phyloP scores from a whole-genome alignment of 805 yeast genomes.

The Ogataea pini region DNA sequence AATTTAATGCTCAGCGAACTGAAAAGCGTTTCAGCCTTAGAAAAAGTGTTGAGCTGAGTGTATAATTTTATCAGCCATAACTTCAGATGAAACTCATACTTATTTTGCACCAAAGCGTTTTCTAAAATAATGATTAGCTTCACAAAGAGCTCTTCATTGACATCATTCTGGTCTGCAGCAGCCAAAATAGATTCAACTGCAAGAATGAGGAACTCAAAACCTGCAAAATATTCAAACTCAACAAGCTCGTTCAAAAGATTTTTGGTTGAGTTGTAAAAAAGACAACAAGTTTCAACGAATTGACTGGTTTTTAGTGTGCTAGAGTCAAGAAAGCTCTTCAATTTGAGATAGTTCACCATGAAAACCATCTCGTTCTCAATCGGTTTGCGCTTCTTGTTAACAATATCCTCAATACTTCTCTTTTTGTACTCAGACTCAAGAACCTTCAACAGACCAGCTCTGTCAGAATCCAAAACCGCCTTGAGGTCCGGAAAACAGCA shows the following conservation, averaged over 20 bases:
- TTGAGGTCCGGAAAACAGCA: slow-evolving; percentile 67
- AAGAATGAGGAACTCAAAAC: slow-evolving; percentile 64
- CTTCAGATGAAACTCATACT: slow-evolving; percentile 69
- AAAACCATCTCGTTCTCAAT: slow-evolving; percentile 24
- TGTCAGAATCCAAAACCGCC: slow-evolving; percentile 23
- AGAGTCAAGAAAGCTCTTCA: slow-evolving; percentile 38
- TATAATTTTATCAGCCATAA: slow-evolving; percentile 72
- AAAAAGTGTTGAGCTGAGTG: slow-evolving; percentile 53
- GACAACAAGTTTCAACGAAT: slow-evolving; percentile 37
- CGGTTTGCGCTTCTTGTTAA: slow-evolving; percentile 15
- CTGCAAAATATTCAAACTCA: slow-evolving; percentile 69
- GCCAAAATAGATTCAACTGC: slow-evolving; percentile 42
- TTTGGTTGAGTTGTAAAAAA: slow-evolving; percentile 42
- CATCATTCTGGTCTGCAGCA: slow-evolving; percentile 10
- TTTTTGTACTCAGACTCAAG: slow-evolving; percentile 15
- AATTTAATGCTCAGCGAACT: slow-evolving; percentile 62
- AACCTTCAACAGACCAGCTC: slow-evolving; percentile 6
- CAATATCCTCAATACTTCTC: slow-evolving; percentile 12
- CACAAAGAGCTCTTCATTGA: slow-evolving; percentile 29
- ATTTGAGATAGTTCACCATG: slow-evolving; percentile 43
- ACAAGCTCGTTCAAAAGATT: slow-evolving; percentile 41
- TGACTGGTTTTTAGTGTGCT: slow-evolving; percentile 21
- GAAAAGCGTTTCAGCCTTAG: slow-evolving; percentile 52
- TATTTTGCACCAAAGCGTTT: slow-evolving; percentile 52
- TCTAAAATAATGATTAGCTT: slow-evolving; percentile 59